phyloP scores from a whole-genome alignment of 208 protist species.

The Acanthamoeba sp. region DNA sequence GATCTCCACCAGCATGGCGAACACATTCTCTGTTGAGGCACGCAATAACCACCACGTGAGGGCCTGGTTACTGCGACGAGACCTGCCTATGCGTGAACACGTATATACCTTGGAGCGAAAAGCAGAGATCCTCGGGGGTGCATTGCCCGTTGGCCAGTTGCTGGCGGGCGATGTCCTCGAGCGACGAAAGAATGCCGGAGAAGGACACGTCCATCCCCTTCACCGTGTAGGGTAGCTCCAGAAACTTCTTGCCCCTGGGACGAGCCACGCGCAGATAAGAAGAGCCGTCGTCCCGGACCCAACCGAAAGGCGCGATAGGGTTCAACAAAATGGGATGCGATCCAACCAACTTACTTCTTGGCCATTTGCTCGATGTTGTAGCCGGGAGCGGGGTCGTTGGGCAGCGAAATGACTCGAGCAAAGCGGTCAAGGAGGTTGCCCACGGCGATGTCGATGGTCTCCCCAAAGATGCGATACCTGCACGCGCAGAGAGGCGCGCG shows the following conservation, averaged over 20 bases:
- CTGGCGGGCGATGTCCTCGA: conserved; percentile 90
- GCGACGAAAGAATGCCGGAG: conserved; percentile 95
- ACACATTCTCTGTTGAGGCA: conserved; percentile 94
- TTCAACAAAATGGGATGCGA: too few species aligned
- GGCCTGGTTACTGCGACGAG: not conserved
- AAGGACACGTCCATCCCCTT: conserved; percentile 98
- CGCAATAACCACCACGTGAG: not conserved
- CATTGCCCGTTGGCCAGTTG: conserved; percentile 88
- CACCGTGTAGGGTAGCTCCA: conserved; percentile 98
- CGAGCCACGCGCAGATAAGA: too few species aligned
- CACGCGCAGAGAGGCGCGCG: not conserved
- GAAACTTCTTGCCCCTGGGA: conserved; percentile 89
- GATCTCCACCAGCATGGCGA: conserved; percentile 99
- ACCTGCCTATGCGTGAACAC: not conserved
- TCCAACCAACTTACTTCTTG: conserved; percentile 87
- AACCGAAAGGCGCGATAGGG: too few species aligned
- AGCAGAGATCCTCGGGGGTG: conserved; percentile 98
- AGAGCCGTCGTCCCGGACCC: too few species aligned
- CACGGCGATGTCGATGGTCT: conserved; percentile 99
- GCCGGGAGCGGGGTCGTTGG: conserved; percentile 99
- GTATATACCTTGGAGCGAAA: conserved; percentile 93
- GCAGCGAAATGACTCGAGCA: conserved; percentile 95
- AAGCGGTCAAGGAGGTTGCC: conserved; percentile 99
- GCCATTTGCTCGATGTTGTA: conserved; percentile 99
- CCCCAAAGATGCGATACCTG: conserved; percentile 99